A percentile compares a stretch with the other conserved stretches of the same genome.
Conservation (phyloP, 441 rosid genomes). For the Jatropha multifida region DNA sequence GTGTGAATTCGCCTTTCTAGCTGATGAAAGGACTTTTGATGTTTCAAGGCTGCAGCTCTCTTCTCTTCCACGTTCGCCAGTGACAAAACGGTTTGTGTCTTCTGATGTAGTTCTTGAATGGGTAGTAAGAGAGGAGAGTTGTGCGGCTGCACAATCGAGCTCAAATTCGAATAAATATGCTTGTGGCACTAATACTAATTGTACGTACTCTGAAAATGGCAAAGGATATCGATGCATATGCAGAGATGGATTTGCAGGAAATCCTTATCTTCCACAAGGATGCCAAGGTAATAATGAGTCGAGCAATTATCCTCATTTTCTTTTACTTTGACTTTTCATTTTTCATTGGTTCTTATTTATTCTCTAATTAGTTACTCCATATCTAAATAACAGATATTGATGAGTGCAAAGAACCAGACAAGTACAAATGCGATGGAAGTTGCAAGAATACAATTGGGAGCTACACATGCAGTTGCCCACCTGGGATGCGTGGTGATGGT, state of each 20-base stretch:
- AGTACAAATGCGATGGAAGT: conserved; percentile 20
- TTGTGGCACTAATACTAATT: conserved; percentile 17
- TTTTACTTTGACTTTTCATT: not conserved
- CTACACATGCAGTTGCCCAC: conserved; percentile 27
- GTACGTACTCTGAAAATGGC: conserved; percentile 14
- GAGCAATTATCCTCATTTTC: not conserved
- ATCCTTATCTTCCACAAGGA: conserved; percentile 9
- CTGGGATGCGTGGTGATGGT: conserved; percentile 29
- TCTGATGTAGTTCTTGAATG: conserved; percentile 15
- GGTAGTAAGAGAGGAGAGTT: conserved; percentile 20
- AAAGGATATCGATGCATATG: conserved; percentile 27
- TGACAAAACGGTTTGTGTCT: not conserved
- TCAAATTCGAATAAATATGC: conserved; percentile 1
- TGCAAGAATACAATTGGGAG: conserved; percentile 24
- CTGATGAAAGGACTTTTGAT: conserved; percentile 19
- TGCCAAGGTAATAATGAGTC: conserved; percentile 18
- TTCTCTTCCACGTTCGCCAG: not conserved
- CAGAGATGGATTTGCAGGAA: conserved; percentile 8
- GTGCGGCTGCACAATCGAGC: not conserved
- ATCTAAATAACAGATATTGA: conserved; percentile 19
- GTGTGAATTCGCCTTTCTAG: conserved; percentile 27
- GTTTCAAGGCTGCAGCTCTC: conserved; percentile 8
- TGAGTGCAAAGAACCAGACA: conserved; percentile 18
- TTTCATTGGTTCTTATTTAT: not conserved
- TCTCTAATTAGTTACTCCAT: not conserved